phyloP scores from a whole-genome alignment of 768 basidiomycete species.

The Rhizopogon roseolus region DNA sequence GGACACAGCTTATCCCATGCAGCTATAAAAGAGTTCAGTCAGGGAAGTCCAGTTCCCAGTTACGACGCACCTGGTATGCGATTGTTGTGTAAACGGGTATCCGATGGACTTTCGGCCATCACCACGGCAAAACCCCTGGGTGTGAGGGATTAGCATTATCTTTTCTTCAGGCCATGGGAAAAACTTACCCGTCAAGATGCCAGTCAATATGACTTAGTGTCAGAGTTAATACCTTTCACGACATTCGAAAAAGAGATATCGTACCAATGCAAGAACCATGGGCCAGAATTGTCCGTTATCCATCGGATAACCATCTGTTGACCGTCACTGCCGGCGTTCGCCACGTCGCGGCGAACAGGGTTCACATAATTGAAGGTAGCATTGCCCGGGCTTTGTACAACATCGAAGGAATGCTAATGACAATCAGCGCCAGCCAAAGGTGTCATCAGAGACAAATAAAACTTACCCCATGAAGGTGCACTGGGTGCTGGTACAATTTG shows the following conservation, averaged over 20 bases:
- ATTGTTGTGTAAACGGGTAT: not conserved
- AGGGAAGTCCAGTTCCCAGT: too few species aligned
- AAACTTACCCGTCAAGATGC: constrained; percentile 13
- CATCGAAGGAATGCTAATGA: too few species aligned
- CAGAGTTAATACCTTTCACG: not conserved
- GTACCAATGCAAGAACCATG: constrained; percentile 24
- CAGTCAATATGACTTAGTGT: constrained; percentile 10
- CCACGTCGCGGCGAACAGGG: constrained; percentile 48
- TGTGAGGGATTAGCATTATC: too few species aligned
- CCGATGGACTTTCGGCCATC: not conserved
- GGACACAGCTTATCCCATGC: too few species aligned
- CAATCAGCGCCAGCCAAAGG: not conserved
- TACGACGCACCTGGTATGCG: too few species aligned
- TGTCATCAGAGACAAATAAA: not conserved
- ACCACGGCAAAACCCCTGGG: too few species aligned
- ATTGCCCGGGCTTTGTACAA: constrained; percentile 24
- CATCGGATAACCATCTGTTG: constrained; percentile 20
- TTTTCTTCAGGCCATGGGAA: too few species aligned
- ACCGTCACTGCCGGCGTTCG: constrained; percentile 18
- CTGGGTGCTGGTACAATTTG: constrained; percentile 28
- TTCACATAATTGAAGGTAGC: constrained; percentile 39
- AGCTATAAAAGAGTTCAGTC: too few species aligned
- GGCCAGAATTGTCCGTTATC: constrained; percentile 42
- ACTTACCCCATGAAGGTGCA: constrained; percentile 40
- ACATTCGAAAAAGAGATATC: not conserved